phyloP scores from a whole-genome alignment of 805 yeast species.

The Candida jianshihensis region DNA sequence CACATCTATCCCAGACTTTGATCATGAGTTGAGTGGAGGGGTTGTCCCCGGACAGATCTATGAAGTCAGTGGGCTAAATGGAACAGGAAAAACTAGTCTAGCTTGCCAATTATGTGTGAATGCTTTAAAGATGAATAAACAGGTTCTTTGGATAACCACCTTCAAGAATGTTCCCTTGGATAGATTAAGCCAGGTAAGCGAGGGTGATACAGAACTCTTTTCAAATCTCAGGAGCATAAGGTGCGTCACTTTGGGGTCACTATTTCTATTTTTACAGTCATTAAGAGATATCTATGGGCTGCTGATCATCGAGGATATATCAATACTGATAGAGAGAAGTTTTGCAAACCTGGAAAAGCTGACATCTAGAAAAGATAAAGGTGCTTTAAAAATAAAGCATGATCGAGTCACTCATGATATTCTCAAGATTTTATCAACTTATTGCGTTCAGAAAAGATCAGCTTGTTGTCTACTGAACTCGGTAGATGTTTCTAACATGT shows the following conservation, averaged over 20 bases:
- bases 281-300: conserved; percentile 8
- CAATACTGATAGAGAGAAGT: conserved; percentile 9
- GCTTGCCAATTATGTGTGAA: conserved; percentile 9
- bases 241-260: conserved; percentile 4
- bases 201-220: conserved; percentile 1
- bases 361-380: conserved; percentile 2
- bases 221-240: conserved; percentile 3
- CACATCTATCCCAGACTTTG: conserved; percentile 9
- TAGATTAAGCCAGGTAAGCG: neutral
- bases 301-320: conserved; percentile 19
- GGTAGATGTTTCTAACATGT: conserved; percentile 12
- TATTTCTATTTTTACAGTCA: conserved; percentile 11
- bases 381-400: conserved; percentile 1
- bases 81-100: conserved; percentile 14
- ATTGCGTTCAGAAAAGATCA: conserved; percentile 12
- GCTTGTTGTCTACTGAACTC: conserved; percentile 13
- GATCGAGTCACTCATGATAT: conserved; percentile 9
- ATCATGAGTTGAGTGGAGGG: conserved; percentile 17
- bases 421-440: conserved; percentile 12
- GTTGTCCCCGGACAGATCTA: conserved; percentile 20
- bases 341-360: conserved; percentile 9
- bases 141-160: conserved; percentile 19
- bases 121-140: conserved; percentile 9
- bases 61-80: conserved; percentile 17
- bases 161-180: conserved; percentile 7